These are phyloP conservation scores for Eucalyptus dawsonii DNA, from an alignment of 345 rosid genomes.

Conservation along the genomic window DNA sequence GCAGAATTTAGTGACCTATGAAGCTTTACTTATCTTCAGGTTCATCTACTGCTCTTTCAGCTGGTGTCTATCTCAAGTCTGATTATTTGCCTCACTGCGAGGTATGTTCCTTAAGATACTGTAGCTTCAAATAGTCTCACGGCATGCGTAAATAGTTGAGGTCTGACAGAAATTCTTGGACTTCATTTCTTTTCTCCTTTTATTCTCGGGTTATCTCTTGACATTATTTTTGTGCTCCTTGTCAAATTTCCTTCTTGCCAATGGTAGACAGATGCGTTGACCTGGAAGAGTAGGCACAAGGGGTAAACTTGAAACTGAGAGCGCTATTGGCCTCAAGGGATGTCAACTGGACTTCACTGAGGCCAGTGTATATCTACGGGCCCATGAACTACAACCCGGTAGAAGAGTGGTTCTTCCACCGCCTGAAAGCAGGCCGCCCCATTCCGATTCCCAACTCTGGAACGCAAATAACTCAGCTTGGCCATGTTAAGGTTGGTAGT, in stretches of 20 bases:
- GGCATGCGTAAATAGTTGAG: neutral
- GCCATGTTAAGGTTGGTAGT: constrained; percentile 77
- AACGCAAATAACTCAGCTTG: constrained; percentile 74
- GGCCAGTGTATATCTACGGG: constrained; percentile 95
- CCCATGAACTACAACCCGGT: constrained; percentile 97
- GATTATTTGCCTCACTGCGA: constrained; percentile 77
- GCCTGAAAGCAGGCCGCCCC: constrained; percentile 89
- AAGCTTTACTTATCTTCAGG: constrained; percentile 25
- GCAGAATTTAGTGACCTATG: neutral
- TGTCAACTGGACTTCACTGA: constrained; percentile 88
- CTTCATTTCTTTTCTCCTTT: neutral
- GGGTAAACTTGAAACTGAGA: constrained; percentile 91
- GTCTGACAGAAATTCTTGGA: neutral
- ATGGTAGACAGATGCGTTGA: constrained; percentile 73
- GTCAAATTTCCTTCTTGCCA: neutral
- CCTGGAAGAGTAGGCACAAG: constrained; percentile 96
- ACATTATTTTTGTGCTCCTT: neutral
- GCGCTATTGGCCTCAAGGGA: constrained; percentile 43
- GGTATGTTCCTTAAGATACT: constrained; percentile 23
- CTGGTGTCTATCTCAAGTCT: constrained; percentile 88
- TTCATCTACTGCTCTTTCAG: constrained; percentile 92
- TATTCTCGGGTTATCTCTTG: neutral
- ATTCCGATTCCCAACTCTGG: constrained; percentile 90
- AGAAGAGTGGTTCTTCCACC: constrained; percentile 98
- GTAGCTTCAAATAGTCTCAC: neutral